These are phyloP conservation scores for Aureobasidium sp. DNA, from an alignment of 2,329 filamentous ascomycete species.

Conservation along the genomic window DNA sequence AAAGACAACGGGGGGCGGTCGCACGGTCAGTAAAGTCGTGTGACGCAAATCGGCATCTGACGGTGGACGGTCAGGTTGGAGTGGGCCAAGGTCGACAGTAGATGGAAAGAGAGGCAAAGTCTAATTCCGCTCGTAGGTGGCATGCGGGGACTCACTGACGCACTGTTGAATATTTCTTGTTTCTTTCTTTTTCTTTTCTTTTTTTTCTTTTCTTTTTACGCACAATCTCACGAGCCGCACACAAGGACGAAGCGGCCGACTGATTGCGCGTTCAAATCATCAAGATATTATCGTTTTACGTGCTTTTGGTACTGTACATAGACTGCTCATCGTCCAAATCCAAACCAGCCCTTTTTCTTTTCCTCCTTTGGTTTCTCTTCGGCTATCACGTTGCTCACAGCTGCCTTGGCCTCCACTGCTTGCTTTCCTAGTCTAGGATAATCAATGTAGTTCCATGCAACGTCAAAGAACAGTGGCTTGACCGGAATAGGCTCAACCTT, in stretches of 20 bases:
- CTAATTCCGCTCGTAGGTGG: not conserved
- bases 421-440: conserved; percentile 61
- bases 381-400: conserved; percentile 23
- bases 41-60: conserved; percentile 4
- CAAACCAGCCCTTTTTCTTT: conserved; percentile 46
- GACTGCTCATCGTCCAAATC: conserved; percentile 38
- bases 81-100: not conserved
- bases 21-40: conserved; percentile 16
- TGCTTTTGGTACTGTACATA: not conserved
- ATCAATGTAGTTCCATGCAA: conserved; percentile 95
- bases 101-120: conserved; percentile 8
- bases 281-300: too few relatives aligned
- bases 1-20: not conserved
- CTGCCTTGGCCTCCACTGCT: conserved; percentile 22
- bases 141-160: not conserved
- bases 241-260: not conserved
- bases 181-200: not conserved
- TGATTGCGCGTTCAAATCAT: too few relatives aligned
- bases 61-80: not conserved
- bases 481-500: conserved; percentile 76
- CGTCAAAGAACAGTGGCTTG: conserved; percentile 92
- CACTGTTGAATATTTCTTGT: too few relatives aligned
- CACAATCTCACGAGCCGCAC: too few relatives aligned
- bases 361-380: conserved; percentile 29
- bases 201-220: not conserved